Conservation (phyloP, 176 grass and related monocot species). For the Panicum miliaceum region DNA sequence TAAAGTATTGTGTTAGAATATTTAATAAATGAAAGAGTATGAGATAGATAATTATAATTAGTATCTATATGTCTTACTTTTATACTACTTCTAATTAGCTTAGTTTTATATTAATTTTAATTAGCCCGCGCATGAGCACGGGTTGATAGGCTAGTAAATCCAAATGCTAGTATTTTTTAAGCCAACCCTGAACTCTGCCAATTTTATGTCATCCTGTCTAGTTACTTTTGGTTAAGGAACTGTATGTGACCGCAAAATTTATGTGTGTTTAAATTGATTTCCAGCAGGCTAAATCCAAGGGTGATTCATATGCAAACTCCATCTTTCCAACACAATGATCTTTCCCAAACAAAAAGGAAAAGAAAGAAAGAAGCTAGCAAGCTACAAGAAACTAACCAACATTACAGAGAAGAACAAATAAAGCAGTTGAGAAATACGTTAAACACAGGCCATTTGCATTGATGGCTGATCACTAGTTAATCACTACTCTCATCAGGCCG, state of each 20-base stretch:
- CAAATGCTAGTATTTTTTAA: no score
- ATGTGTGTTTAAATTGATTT: background rate
- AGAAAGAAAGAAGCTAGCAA: background rate
- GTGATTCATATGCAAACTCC: background rate
- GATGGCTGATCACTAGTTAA: slow-evolving; percentile 4
- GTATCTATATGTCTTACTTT: no score
- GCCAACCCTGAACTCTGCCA: no score
- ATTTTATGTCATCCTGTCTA: background rate
- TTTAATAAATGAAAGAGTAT: no score
- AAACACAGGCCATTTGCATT: background rate
- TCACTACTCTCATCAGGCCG: slow-evolving; percentile 44
- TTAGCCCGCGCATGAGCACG: no score
- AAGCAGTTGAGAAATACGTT: background rate
- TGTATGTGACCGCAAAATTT: background rate
- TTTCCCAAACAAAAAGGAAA: background rate
- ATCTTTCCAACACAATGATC: background rate
- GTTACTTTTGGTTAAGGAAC: background rate
- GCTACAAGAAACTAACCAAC: slow-evolving; percentile 15
- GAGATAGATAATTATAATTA: no score
- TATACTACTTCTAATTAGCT: no score
- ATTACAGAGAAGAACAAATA: slow-evolving; percentile 16
- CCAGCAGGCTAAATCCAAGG: background rate
- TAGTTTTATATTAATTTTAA: no score
- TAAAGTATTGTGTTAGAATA: no score
- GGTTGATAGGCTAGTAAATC: no score